A percentile compares a stretch with the other conserved stretches of the same genome.
Evolutionary conservation across 768 basidiomycete species (phyloP).

Genomic region (Russula griseocarnosa): DNA sequence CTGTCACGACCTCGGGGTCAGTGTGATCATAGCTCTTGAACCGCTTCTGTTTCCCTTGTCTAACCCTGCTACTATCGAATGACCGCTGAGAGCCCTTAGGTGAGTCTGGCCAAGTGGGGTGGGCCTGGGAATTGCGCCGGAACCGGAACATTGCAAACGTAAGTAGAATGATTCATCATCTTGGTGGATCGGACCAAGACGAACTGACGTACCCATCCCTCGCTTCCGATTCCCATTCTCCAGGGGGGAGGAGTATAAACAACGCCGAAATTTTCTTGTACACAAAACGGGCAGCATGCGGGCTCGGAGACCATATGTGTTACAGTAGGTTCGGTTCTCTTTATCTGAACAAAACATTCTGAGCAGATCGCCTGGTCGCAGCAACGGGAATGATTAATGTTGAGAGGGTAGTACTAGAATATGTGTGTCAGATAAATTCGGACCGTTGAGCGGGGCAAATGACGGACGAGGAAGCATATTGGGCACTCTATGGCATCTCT

Average conservation of each 20-base stretch:
- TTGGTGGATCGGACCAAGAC: slow-evolving; percentile 7
- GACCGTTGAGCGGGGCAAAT: slow-evolving; percentile 24
- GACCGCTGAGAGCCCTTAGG: slow-evolving; percentile 46
- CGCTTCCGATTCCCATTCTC: slow-evolving; percentile 75
- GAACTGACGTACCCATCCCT: slow-evolving; percentile 54
- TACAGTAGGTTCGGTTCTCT: slow-evolving; percentile 89
- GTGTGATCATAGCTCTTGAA: slow-evolving; percentile 87
- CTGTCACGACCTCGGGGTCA: slow-evolving; percentile 87
- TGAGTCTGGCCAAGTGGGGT: slow-evolving; percentile 52
- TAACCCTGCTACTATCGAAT: slow-evolving; percentile 23
- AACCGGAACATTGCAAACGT: slow-evolving; percentile 8
- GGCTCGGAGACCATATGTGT: slow-evolving; percentile 96
- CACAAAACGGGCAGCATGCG: slow-evolving; percentile 95
- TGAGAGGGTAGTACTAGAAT: slow-evolving; percentile 87
- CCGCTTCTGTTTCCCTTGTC: slow-evolving; percentile 50
- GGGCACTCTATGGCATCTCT: slow-evolving; percentile 89
- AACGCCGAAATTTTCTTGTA: slow-evolving; percentile 95
- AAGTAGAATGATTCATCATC: slow-evolving; percentile 15
- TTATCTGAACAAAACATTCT: slow-evolving; percentile 99
- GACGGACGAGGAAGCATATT: slow-evolving; percentile 90
- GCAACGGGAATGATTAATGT: slow-evolving; percentile 96
- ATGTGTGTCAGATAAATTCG: slow-evolving; percentile 19
- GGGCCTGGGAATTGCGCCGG: slow-evolving; percentile 16
- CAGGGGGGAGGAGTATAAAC: slow-evolving; percentile 80
- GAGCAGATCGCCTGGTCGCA: slow-evolving; percentile 99